Percentiles rank a stretch among this genome's conserved stretches.
Conservation (phyloP, 176 grass and related monocot genomes). For the Lolium multiflorum region DNA sequence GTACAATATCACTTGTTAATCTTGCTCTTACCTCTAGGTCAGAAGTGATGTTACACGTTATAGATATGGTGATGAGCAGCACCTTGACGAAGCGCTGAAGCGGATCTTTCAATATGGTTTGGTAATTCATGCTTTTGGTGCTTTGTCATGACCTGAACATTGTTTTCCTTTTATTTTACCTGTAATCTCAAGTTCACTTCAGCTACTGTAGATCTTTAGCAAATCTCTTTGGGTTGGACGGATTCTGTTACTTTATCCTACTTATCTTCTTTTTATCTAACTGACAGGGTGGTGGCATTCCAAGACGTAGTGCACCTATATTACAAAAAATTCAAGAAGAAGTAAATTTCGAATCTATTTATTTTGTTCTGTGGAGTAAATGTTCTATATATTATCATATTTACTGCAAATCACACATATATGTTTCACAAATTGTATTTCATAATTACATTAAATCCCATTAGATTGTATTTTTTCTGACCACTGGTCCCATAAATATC, state of each 20-base stretch:
- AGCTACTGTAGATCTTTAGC: not conserved
- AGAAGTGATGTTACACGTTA: slow-evolving; percentile 91
- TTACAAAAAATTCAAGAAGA: slow-evolving; percentile 83
- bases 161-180: not conserved
- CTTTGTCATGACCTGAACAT: slow-evolving; percentile 28
- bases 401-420: slow-evolving; percentile 7
- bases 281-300: slow-evolving; percentile 77
- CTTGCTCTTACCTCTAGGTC: slow-evolving; percentile 59
- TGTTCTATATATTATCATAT: not conserved
- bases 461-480: not conserved
- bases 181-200: not conserved
- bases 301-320: slow-evolving; percentile 84
- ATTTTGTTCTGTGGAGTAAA: not conserved
- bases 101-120: slow-evolving; percentile 97
- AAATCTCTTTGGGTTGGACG: not conserved
- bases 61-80: slow-evolving; percentile 95
- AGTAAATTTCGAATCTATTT: slow-evolving; percentile 53
- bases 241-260: slow-evolving; percentile 35
- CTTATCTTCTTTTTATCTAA: slow-evolving; percentile 31
- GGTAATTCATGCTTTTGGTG: slow-evolving; percentile 54
- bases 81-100: slow-evolving; percentile 87
- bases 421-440: not conserved
- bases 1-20: slow-evolving; percentile 3
- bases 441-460: not conserved
- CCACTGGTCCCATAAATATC: not conserved